A percentile compares a stretch with the other conserved stretches of the same genome.
These are phyloP conservation scores for Liquidambar formosana DNA, from an alignment of 164 flowering plant species.

Conservation along the genomic window DNA sequence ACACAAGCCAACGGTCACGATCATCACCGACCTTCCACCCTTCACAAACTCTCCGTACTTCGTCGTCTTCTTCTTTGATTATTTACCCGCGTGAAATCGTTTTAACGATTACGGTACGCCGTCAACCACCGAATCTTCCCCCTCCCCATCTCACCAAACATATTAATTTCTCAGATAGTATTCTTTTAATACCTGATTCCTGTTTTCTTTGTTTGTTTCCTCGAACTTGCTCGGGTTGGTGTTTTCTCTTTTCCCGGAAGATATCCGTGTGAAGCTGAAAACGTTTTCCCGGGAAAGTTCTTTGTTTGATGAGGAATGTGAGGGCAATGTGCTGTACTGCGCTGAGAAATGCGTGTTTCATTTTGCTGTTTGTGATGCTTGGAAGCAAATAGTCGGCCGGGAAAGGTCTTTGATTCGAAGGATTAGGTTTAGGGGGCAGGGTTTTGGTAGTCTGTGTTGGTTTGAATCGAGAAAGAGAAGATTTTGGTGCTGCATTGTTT, in stretches of 20 bases:
- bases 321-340: background rate
- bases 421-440: background rate
- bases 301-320: background rate
- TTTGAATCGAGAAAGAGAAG: background rate
- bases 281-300: background rate
- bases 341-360: background rate
- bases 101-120: background rate
- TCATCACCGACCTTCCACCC: background rate
- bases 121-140: background rate
- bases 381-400: background rate
- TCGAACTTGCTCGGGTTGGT: background rate
- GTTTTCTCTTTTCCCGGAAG: background rate
- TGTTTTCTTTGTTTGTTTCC: background rate
- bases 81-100: conserved; percentile 4
- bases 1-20: conserved; percentile 17
- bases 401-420: background rate
- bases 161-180: background rate
- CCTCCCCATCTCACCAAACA: too few relatives aligned
- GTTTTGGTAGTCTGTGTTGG: background rate
- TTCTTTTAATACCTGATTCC: too few relatives aligned
- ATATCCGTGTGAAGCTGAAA: background rate
- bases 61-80: conserved; percentile 5
- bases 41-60: background rate
- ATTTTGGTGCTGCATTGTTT: background rate
- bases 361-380: background rate